phyloP scores from a whole-genome alignment of 768 basidiomycete species.

The Termitomyces sp. region DNA sequence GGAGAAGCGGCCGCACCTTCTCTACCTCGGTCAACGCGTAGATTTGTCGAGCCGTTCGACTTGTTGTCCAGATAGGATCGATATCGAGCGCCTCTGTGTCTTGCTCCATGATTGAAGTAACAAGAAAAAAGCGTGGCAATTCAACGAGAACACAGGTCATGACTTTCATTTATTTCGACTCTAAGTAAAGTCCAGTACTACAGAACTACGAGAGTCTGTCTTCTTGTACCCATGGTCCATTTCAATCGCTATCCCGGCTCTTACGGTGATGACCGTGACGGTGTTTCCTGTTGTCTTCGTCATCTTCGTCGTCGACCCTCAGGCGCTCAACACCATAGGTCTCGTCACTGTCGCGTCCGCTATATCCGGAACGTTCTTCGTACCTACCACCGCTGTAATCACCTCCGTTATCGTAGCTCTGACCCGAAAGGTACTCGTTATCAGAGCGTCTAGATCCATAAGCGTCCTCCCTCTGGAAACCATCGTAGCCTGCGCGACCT shows the following conservation, averaged over 20 bases:
- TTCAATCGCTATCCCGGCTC: conserved; percentile 12
- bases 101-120: conserved; percentile 22
- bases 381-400: conserved; percentile 12
- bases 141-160: not conserved
- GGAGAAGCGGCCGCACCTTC: conserved; percentile 40
- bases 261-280: conserved; percentile 12
- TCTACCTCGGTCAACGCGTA: conserved; percentile 77
- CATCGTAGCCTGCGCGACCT: conserved; percentile 6
- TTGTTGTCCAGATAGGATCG: conserved; percentile 79
- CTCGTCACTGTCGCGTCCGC: conserved; percentile 24
- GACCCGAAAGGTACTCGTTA: conserved; percentile 9
- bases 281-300: conserved; percentile 18
- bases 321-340: conserved; percentile 51
- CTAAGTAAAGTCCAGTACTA: not conserved
- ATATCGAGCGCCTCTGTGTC: conserved; percentile 39
- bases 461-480: not conserved
- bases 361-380: conserved; percentile 14
- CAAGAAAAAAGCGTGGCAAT: conserved; percentile 3
- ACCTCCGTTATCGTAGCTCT: conserved; percentile 13
- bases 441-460: conserved; percentile 6
- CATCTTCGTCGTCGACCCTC: conserved; percentile 32
- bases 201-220: not conserved
- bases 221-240: not conserved
- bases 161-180: not conserved
- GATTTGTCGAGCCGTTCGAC: conserved; percentile 76